Base-by-base conservation (phyloP, 768 basidiomycete genomes). In the Sistotremastrum suecicum region DNA sequence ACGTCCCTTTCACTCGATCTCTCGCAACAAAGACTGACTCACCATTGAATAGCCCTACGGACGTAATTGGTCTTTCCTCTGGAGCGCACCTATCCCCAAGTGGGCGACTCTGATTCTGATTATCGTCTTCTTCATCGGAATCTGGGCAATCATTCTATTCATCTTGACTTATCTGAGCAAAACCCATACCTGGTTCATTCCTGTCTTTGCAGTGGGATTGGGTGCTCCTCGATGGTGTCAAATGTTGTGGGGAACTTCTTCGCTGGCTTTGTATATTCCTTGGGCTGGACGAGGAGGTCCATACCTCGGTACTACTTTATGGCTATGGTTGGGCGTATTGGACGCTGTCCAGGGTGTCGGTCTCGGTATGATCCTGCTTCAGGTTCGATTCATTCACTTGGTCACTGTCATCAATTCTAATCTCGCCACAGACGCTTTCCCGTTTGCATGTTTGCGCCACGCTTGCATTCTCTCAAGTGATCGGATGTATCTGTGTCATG, bases 141-240 rank as follows among this genome's bases (percentile, higher is more conserved):
- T 95, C 38, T 95, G 91, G 91, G 85, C 72, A 5, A 53, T 72
- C 3, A 68, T 85, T 67, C 65, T 95, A 57, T 56, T 71, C 44
- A 63, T 90, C 46, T 69, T 95, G 56, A 94, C 80, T 5, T 72
- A 81, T 57, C 81, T 91, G 65, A 85, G 83, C 56, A 94, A 92
- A 63, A 85, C 86, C 7, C 91, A 95, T 58, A 95, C 91, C 6
- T 95, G 91, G 91, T 67, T 95, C 12, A 66, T 95, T 37, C 88
- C 91, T 40, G 87, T 95, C 5, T 95, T 95, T 56, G 91, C 91
- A 5, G 89, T 95, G 42, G 91, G 91, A 56, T 74, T 95, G 45
- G 91, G 91, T 39, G 87, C 88, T 31, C 91, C 91, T 7, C 66
- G 87, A 56, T 95, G 91, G 91, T 94, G 91, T 69, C 91, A 94